phyloP scores from a whole-genome alignment of 2,329 filamentous ascomycete genomes.

The Westerdykella ornata region DNA sequence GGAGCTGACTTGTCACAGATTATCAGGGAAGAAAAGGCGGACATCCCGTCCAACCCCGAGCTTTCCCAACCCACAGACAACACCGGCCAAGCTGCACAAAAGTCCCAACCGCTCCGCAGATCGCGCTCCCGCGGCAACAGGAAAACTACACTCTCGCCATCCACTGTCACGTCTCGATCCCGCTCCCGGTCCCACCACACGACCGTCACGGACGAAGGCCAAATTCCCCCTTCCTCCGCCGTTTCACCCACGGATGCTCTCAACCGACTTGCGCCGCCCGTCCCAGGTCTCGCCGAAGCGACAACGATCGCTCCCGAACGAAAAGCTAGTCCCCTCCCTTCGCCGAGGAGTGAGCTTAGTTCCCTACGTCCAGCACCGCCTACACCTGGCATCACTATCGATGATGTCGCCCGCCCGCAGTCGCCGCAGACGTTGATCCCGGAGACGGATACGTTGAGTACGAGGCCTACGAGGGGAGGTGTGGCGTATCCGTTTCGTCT shows the following conservation, averaged over 20 bases:
- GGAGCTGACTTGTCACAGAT: constrained; percentile 19
- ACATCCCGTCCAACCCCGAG: constrained; percentile 19
- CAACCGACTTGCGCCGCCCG: constrained; percentile 13
- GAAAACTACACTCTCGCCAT: constrained; percentile 5
- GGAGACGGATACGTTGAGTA: constrained; percentile 48
- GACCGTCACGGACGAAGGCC: constrained; percentile 30
- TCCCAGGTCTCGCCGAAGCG: constrained; percentile 22
- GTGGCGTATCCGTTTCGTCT: constrained; percentile 69
- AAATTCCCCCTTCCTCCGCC: constrained; percentile 17
- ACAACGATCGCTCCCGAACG: constrained; percentile 26
- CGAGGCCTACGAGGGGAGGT: constrained; percentile 60
- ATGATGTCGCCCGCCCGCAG: constrained; percentile 12
- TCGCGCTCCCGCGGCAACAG: too few relatives aligned
- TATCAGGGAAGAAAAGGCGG: constrained; percentile 29
- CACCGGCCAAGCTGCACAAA: constrained; percentile 23
- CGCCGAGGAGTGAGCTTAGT: constrained; percentile 8
- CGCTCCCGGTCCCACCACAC: constrained; percentile 27
- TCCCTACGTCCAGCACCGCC: neutral
- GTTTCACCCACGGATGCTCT: constrained; percentile 10
- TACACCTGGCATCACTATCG: constrained; percentile 13
- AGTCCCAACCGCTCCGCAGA: constrained; percentile 6
- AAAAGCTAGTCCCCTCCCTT: constrained; percentile 17
- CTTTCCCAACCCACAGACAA: constrained; percentile 23
- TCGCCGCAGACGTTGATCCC: constrained; percentile 38
- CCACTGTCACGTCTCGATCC: constrained; percentile 9